Conservation (phyloP, 1,284 basidiomycete genomes). For the Tylopilus sp. region DNA sequence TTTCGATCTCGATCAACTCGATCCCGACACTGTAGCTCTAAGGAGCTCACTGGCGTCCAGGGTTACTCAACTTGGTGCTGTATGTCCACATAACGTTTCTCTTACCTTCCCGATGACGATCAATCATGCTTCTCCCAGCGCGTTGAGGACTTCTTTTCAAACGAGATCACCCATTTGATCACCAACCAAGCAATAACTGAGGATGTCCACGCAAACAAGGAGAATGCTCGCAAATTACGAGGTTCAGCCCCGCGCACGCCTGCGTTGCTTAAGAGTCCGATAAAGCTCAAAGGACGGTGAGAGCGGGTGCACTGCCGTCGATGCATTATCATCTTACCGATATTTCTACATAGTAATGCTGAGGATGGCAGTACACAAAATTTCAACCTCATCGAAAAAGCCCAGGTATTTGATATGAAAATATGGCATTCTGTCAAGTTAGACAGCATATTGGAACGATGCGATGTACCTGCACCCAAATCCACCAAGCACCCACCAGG, state of each 20-base stretch:
- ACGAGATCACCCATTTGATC: constrained; percentile 81
- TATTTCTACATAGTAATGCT: constrained; percentile 13
- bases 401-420: constrained; percentile 76
- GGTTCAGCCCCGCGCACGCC: constrained; percentile 21
- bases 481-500: constrained; percentile 23
- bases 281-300: constrained; percentile 58
- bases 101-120: neutral
- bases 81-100: constrained; percentile 42
- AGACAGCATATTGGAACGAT: constrained; percentile 66
- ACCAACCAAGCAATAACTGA: constrained; percentile 53
- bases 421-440: constrained; percentile 80
- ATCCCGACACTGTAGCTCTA: constrained; percentile 43
- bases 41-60: constrained; percentile 48
- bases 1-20: constrained; percentile 68
- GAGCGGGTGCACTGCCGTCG: neutral
- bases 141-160: constrained; percentile 84
- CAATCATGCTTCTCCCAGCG: constrained; percentile 40
- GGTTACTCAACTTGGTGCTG: constrained; percentile 70
- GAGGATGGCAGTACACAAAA: constrained; percentile 30
- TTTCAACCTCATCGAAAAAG: constrained; percentile 71
- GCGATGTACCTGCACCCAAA: constrained; percentile 39
- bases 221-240: constrained; percentile 46
- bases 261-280: constrained; percentile 54
- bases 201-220: constrained; percentile 51
- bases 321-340: neutral